phyloP scores from a whole-genome alignment of 371 early-diverging fungal genomes.

The Mortierella sp. region DNA sequence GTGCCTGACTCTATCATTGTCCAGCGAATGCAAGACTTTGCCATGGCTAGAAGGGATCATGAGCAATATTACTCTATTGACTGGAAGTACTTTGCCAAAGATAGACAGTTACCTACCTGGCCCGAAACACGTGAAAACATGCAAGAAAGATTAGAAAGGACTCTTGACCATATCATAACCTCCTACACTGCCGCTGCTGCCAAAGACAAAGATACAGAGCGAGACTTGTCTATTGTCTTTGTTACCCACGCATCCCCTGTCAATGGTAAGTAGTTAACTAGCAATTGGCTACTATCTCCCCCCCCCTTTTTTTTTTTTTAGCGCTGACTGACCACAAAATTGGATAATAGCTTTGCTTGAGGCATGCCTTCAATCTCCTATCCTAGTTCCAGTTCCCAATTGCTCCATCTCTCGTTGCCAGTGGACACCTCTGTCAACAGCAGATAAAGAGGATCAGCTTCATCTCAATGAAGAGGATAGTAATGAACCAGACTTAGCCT shows the following conservation, averaged over 20 bases:
- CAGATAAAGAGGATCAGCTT: neutral
- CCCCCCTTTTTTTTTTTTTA: neutral
- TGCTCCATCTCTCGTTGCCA: constrained; percentile 54
- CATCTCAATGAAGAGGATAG: neutral
- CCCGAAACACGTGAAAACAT: constrained; percentile 50
- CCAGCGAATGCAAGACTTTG: constrained; percentile 57
- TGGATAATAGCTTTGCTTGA: constrained; percentile 47
- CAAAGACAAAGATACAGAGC: constrained; percentile 2
- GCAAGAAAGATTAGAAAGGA: constrained; percentile 33
- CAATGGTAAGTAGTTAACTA: constrained; percentile 32
- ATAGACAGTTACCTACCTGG: constrained; percentile 35
- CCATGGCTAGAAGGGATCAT: constrained; percentile 41
- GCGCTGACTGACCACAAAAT: no score
- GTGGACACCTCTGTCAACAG: constrained; percentile 25
- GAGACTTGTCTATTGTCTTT: constrained; percentile 46
- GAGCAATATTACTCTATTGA: constrained; percentile 49
- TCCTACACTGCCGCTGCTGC: constrained; percentile 9
- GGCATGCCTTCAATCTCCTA: constrained; percentile 43
- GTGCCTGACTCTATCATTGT: constrained; percentile 51
- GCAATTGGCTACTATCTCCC: neutral
- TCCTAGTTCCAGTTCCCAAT: constrained; percentile 43
- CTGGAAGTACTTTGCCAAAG: constrained; percentile 49
- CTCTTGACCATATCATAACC: constrained; percentile 22
- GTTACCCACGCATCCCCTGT: constrained; percentile 55
- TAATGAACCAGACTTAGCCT: neutral